Evolutionary conservation across 805 yeast species (phyloP).

Genomic region (Saturnispora quitensis): DNA sequence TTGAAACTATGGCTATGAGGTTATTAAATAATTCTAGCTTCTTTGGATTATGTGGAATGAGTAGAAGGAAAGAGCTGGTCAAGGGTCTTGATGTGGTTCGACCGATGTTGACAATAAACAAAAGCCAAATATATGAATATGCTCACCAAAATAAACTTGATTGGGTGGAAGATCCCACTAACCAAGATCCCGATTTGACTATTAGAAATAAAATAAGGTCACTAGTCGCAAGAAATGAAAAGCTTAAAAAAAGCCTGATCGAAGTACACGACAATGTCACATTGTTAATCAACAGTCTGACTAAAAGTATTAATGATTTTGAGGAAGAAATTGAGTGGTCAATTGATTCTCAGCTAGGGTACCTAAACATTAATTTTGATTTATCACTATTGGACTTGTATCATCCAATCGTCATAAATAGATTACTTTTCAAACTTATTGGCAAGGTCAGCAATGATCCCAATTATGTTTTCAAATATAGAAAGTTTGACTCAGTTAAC

Average conservation of each 20-base stretch:
- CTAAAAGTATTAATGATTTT: constrained; percentile 16
- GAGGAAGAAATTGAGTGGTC: constrained; percentile 6
- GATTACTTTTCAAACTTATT: constrained; percentile 20
- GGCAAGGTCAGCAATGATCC: constrained; percentile 6
- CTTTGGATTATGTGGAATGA: constrained; percentile 56
- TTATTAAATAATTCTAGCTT: constrained; percentile 35
- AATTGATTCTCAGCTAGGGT: constrained; percentile 4
- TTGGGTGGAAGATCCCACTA: constrained; percentile 72
- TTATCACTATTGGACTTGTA: constrained; percentile 12
- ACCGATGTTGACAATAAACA: constrained; percentile 44
- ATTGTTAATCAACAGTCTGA: constrained; percentile 13
- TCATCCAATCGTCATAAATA: constrained; percentile 19
- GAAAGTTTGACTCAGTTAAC: constrained; percentile 9
- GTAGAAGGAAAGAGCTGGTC: constrained; percentile 23
- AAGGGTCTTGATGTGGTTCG: constrained; percentile 28
- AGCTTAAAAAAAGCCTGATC: constrained; percentile 9
- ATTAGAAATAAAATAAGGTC: constrained; percentile 41
- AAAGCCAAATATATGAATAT: constrained; percentile 36
- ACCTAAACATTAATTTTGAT: constrained; percentile 16
- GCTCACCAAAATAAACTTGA: constrained; percentile 32
- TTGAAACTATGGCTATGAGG: constrained; percentile 59
- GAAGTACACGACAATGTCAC: constrained; percentile 11
- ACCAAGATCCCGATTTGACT: constrained; percentile 44
- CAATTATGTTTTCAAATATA: constrained; percentile 6
- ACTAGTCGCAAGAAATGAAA: constrained; percentile 12